Base-by-base conservation (phyloP, 2,329 filamentous ascomycete genomes). In the Onygenales sp. region DNA sequence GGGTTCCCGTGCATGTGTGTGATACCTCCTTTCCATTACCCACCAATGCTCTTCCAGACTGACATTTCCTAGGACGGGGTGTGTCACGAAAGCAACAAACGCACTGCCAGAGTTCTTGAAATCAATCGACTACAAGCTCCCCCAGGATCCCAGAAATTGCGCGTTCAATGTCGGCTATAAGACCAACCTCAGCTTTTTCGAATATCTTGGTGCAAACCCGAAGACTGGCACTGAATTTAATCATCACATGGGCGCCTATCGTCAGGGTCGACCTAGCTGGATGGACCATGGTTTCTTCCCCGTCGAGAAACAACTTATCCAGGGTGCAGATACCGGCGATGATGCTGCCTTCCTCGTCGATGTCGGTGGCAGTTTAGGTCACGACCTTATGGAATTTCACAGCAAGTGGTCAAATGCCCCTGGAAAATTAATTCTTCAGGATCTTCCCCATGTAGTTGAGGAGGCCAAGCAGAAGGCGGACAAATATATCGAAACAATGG, bases 351-450 rank as follows among this genome's bases (percentile, higher is more conserved):
- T 67, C 1, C 53, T 70, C 2, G 72, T 77, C 2, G 74, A 77
- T 54, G 62, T 77, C 1, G 74, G 72, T 7, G 74, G 73, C 2
- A 63, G 65, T 34, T 49, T 67, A 0, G 73, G 74, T 5, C 70
- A 76, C 53, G 69, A 76, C 55, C 53, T 74, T 4, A 56, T 58
- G 2, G 64, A 70, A 40, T 70, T 77, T 53, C 63, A 51, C 2
- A 56, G 58, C 0, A 69, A 71, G 47, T 68, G 70, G 55, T 69
- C 73, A 0, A 49, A 67, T 0, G 59, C 64, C 0, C 68, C 70
- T 0, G 76, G 77, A 1, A 63, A 67, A 3, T 60, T 79, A 2
- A 61, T 80, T 0, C 63, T 80, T 0, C 76, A 81, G 57, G 78
- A 81, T 55, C 63, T 75, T 5, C 67, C 71, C 0, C 61, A 65